phyloP scores from a whole-genome alignment of 371 early-diverging fungal species.

The Blakeslea trispora region DNA sequence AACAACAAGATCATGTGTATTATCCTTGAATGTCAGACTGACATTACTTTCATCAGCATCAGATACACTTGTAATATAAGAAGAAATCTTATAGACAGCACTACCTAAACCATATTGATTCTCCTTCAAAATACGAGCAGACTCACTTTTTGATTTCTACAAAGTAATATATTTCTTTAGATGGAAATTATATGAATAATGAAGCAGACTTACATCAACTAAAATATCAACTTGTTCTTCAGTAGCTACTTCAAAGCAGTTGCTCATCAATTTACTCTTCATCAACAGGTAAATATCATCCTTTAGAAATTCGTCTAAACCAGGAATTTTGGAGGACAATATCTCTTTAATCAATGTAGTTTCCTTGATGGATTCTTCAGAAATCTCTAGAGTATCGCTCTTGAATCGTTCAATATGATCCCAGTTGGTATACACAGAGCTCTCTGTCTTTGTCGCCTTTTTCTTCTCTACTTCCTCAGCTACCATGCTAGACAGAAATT shows the following conservation, averaged over 20 bases:
- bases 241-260: conserved; percentile 60
- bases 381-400: conserved; percentile 55
- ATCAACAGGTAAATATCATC: conserved; percentile 79
- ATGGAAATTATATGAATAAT: no score
- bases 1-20: conserved; percentile 65
- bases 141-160: conserved; percentile 28
- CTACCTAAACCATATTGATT: conserved; percentile 71
- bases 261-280: conserved; percentile 78
- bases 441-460: conserved; percentile 38
- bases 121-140: conserved; percentile 44
- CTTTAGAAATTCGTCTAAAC: conserved; percentile 79
- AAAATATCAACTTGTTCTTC: conserved; percentile 14
- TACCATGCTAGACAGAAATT: conserved; percentile 76
- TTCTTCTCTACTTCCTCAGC: conserved; percentile 68
- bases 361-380: conserved; percentile 57
- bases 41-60: neutral
- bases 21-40: conserved; percentile 1
- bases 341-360: conserved; percentile 60
- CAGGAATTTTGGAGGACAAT: conserved; percentile 71
- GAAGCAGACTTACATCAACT: conserved; percentile 51
- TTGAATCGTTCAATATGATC: conserved; percentile 85
- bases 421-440: conserved; percentile 59
- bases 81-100: conserved; percentile 39
- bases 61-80: conserved; percentile 47
- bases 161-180: neutral